Evolutionary conservation across 108 stramenopile species (phyloP).

Genomic region (Skeletonema potamos): DNA sequence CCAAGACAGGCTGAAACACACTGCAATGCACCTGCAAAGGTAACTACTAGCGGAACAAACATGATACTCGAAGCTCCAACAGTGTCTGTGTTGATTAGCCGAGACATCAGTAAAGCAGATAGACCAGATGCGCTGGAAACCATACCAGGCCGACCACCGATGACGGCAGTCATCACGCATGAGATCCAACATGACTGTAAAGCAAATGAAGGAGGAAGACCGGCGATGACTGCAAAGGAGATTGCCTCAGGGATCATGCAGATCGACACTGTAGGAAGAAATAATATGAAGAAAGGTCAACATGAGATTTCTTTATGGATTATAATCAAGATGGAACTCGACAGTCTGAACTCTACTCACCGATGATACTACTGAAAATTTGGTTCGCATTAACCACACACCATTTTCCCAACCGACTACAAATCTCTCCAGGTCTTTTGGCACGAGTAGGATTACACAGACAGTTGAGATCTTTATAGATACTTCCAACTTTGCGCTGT

Average conservation of each 20-base stretch:
- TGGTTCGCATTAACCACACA: slow-evolving; percentile 42
- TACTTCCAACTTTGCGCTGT: slow-evolving; percentile 16
- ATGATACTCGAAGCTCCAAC: slow-evolving; percentile 40
- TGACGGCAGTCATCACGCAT: slow-evolving; percentile 46
- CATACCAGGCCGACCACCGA: slow-evolving; percentile 64
- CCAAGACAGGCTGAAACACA: slow-evolving; percentile 36
- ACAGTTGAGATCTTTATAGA: slow-evolving; percentile 38
- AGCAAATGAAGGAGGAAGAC: slow-evolving; percentile 45
- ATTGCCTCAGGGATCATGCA: slow-evolving; percentile 56
- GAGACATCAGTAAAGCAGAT: slow-evolving; percentile 17
- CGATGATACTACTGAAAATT: slow-evolving; percentile 44
- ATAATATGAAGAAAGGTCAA: background rate
- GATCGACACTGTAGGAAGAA: slow-evolving; percentile 21
- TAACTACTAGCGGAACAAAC: slow-evolving; percentile 48
- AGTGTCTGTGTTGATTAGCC: slow-evolving; percentile 23
- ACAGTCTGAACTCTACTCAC: background rate
- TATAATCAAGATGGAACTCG: background rate
- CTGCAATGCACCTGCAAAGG: slow-evolving; percentile 52
- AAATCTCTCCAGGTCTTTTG: slow-evolving; percentile 18
- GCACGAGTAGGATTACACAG: slow-evolving; percentile 43
- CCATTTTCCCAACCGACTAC: slow-evolving; percentile 27
- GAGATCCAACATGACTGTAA: slow-evolving; percentile 51
- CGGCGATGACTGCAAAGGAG: slow-evolving; percentile 55
- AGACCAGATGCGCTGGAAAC: slow-evolving; percentile 48
- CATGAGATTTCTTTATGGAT: too few species aligned